Conservation (phyloP, 257 asterid species). For the Hygrophila difformis region DNA sequence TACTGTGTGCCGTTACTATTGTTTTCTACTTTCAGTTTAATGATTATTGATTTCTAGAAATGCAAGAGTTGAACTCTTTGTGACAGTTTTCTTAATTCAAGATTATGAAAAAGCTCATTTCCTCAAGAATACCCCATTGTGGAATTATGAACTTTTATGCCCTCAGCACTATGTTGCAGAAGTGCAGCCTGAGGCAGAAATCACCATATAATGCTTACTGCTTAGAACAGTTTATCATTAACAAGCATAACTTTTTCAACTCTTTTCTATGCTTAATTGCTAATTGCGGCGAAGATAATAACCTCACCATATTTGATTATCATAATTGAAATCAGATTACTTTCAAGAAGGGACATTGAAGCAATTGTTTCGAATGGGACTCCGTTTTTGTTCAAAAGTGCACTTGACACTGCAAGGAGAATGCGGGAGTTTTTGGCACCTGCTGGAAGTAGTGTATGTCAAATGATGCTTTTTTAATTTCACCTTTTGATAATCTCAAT, state of each 20-base stretch:
- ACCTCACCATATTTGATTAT: conserved; percentile 6
- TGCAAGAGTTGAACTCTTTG: too few relatives aligned
- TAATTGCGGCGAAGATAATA: conserved; percentile 4
- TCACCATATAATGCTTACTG: too few relatives aligned
- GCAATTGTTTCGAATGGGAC: conserved; percentile 74
- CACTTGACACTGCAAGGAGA: conserved; percentile 65
- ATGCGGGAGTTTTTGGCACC: conserved; percentile 66
- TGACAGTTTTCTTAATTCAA: too few relatives aligned
- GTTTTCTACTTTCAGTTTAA: neutral
- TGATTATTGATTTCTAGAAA: neutral
- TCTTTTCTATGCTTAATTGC: neutral
- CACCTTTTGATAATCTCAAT: conserved; percentile 1
- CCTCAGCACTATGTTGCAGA: neutral
- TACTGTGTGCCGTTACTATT: neutral
- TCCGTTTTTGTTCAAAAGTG: conserved; percentile 80
- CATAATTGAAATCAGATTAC: conserved; percentile 33
- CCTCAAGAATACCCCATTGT: too few relatives aligned
- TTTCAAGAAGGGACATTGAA: conserved; percentile 70
- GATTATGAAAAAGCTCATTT: too few relatives aligned
- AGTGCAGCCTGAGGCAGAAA: neutral
- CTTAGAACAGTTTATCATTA: neutral
- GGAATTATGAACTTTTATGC: too few relatives aligned
- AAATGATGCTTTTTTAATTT: neutral
- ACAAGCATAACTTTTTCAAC: neutral
- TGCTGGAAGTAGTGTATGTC: conserved; percentile 49